A percentile compares a stretch with the other conserved stretches of the same genome.
Evolutionary conservation across 2,329 filamentous ascomycete species (phyloP).

Genomic region (Calonectria crousiana): DNA sequence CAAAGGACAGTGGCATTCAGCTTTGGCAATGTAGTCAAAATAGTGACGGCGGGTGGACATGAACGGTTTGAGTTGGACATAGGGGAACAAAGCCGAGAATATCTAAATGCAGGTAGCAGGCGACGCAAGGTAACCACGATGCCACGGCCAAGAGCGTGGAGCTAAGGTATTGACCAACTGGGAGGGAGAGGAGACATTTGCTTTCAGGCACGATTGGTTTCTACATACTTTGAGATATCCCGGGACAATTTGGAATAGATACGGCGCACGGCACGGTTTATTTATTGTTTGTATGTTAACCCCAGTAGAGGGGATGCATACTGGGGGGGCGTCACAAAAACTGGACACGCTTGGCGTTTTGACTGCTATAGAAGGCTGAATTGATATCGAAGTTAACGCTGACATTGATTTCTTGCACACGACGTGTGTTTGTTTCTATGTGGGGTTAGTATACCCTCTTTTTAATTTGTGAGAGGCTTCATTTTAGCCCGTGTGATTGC

Average conservation of each 20-base stretch:
- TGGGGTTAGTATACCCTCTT: background rate
- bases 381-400: background rate
- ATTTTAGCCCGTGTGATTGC: background rate
- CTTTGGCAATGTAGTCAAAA: conserved; percentile 79
- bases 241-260: conserved; percentile 31
- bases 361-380: conserved; percentile 21
- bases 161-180: conserved; percentile 22
- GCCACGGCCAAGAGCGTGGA: conserved; percentile 40
- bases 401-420: background rate
- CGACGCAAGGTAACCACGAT: conserved; percentile 50
- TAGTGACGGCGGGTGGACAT: conserved; percentile 73
- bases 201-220: conserved; percentile 12
- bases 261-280: conserved; percentile 33
- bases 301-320: conserved; percentile 5
- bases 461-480: background rate
- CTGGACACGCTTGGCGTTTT: conserved; percentile 29
- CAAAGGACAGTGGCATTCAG: conserved; percentile 75
- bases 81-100: conserved; percentile 46
- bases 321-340: conserved; percentile 12
- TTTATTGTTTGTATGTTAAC: conserved; percentile 29
- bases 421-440: background rate
- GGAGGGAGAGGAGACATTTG: background rate
- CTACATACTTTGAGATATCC: conserved; percentile 22
- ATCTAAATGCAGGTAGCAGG: conserved; percentile 53
- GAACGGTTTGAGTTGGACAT: conserved; percentile 69